Percentiles rank a stretch among this genome's conserved stretches.
Evolutionary conservation across 2,329 filamentous ascomycete species (phyloP).

Genomic region (Xylaria sp.): DNA sequence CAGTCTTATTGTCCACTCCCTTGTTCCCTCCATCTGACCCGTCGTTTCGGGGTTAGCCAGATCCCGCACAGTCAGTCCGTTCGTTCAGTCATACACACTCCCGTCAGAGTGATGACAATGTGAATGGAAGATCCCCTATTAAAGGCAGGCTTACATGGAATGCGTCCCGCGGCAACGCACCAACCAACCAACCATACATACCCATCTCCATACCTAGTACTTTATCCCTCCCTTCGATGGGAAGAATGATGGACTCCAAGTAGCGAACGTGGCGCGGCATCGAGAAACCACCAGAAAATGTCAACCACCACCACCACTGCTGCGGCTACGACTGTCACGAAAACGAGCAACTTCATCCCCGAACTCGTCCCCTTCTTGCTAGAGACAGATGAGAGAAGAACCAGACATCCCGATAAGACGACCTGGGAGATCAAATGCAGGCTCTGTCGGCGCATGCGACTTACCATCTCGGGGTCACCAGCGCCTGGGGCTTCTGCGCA

Average conservation of each 20-base stretch:
- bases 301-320: background rate
- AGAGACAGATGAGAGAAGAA: slow-evolving; percentile 13
- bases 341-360: slow-evolving; percentile 23
- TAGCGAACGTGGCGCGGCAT: no score
- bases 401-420: background rate
- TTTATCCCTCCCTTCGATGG: background rate
- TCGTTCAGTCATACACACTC: no score
- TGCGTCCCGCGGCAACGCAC: no score
- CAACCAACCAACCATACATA: no score
- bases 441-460: slow-evolving; percentile 18
- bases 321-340: background rate
- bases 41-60: background rate
- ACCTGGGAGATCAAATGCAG: slow-evolving; percentile 19
- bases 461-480: slow-evolving; percentile 20
- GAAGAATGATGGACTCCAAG: background rate
- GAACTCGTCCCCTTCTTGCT: slow-evolving; percentile 22
- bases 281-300: background rate
- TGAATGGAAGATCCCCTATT: no score
- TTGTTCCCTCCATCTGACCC: background rate
- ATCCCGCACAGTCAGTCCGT: background rate
- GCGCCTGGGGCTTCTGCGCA: slow-evolving; percentile 9
- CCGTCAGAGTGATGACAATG: no score
- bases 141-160: no score
- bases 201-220: background rate
- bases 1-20: background rate